phyloP scores from a whole-genome alignment of 2,329 filamentous ascomycete genomes.

The Chaetomiaceae sp. region DNA sequence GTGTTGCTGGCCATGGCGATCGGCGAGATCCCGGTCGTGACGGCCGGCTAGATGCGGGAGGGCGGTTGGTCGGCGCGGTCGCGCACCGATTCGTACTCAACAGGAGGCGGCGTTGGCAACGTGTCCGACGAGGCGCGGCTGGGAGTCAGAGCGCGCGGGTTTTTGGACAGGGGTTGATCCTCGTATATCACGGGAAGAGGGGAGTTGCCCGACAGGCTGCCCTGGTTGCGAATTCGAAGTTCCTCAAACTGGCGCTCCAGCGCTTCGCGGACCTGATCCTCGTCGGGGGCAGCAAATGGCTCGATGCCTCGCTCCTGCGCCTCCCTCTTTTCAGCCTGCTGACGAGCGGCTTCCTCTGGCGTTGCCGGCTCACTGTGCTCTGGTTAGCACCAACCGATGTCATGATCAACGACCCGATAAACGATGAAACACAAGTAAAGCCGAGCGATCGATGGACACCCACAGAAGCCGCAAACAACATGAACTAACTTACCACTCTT shows the following conservation, averaged over 20 bases:
- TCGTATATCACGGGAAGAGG: neutral
- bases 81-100: neutral
- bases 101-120: neutral
- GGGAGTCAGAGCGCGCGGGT: neutral
- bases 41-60: slow-evolving; percentile 1
- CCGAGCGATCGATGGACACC: neutral
- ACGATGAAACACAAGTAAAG: neutral
- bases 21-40: slow-evolving; percentile 2
- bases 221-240: neutral
- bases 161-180: no score
- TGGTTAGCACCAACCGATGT: neutral
- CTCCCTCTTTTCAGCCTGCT: neutral
- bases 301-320: neutral
- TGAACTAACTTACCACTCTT: slow-evolving; percentile 4
- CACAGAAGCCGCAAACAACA: neutral
- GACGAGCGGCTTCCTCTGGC: neutral
- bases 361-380: slow-evolving; percentile 1
- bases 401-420: neutral
- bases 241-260: neutral
- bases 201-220: neutral
- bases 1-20: slow-evolving; percentile 25
- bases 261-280: neutral
- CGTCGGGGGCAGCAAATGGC: no score
- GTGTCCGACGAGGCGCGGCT: neutral
- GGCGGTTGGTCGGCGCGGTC: neutral